Base-by-base conservation (phyloP, 441 rosid species). In the Rhodomyrtus psidioides region DNA sequence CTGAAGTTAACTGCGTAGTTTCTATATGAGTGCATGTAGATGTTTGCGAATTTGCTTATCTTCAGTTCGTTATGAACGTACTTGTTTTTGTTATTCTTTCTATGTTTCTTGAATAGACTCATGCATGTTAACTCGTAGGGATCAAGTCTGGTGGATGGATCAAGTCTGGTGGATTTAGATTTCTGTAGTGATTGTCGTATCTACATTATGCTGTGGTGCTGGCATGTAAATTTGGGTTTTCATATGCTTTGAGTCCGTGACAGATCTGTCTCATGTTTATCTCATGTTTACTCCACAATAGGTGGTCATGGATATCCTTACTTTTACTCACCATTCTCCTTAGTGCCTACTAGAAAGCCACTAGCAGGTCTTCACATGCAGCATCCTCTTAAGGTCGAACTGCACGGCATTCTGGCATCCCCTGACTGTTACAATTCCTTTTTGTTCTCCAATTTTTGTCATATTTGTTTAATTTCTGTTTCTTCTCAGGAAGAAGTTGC, bases 401-500 rank as follows among this genome's bases (percentile, higher is more conserved):
- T 70, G 51, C 79, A 70, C 12, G 51, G 51, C 51, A 70, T 70
- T 70, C 49, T 70, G n/a, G 79, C 79, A 70, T 70, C 49, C 79
- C 9, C n/a, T 55, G 16, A 70, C 51, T 70, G 42, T 70, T 39
- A 39, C 23, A 9, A 70, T 70, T 21, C 27, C 79, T 23, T 70
- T 70, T 39, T 70, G 51, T 23, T 70, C 51, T 70, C 51, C 51
- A 39, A n/a, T 70, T 70, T 70, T 70, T 39, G 51, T 70, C 7
- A 4, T 39, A 70, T 39, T 39, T 39, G 44, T 70, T 51, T 21
- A 21, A 39, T 26, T 76, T 56, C 51, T 46, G 62, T 56, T 76
- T 39, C 49, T 85, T 86, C 55, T 81, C 85, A 92, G 94, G 94
- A 91, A 85, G 94, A 91, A 62, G 92, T 92, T 82, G 90, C 92